Evolutionary conservation across 257 asterid species (phyloP), one percentile per base, ranked within the genome.

Genomic region (Knoxia roxburghii): DNA sequence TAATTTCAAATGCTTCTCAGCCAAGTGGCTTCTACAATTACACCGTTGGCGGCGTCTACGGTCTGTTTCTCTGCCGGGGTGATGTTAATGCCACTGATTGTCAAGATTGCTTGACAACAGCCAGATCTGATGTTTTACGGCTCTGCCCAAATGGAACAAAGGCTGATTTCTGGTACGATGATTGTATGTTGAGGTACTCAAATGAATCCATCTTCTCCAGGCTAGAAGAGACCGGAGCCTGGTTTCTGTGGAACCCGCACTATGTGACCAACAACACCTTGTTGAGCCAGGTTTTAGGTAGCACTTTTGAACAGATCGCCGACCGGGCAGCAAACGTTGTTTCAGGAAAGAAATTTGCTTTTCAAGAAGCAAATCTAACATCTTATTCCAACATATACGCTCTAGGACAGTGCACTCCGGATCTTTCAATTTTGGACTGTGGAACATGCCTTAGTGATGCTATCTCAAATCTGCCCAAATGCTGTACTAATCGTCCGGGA

Each of bases 401-500:
- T 26, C 68, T 69, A 0, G 75, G 33, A 5, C 73, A 68, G 18
- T 68, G 73, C 33, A 68, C 73, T 2, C 73, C 73, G 20, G 66
- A 68, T 45, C 27, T 68, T 24, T 43, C 66, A 6, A 8, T 0
- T 6, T 20, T 0, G 6, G 48, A 57, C 21, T 68, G 73, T 27
- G 29, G 7, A 4, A 23, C 0, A 27, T 68, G 73, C 46, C 73
- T 68, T 20, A 45, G 11, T 1, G 11, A 5, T 11, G 45, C 41
- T 9, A n/a, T 46, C 12, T 2, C 12, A 5, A 0, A 51, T 2
- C 10, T 70, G 17, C 43, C 55, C 5, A 13, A 0, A 0, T 50
- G 52, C 39, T 66, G 72, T 21, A 21, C 4, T 14, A 60, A 58
- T 0, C 21, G 33, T 7, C 26, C 0, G 3, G 81, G 78, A 46